Evolutionary conservation across 2,329 filamentous ascomycete species (phyloP).

Genomic region (Trichoderma arundinaceum): DNA sequence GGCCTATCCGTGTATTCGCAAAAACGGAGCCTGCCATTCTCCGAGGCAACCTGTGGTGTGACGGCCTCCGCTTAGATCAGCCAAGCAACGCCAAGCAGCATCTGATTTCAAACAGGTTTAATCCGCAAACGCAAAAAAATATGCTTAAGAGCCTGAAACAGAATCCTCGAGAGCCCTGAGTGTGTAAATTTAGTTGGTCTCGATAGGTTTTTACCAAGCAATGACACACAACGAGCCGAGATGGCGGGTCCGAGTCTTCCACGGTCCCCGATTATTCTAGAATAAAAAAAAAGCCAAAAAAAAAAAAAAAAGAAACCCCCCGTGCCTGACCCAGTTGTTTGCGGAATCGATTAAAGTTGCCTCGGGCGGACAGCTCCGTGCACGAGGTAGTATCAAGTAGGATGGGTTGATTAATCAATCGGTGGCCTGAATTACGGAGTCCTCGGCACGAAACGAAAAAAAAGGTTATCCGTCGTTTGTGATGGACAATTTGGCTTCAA

Average conservation of each 20-base stretch:
- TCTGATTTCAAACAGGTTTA: too few species aligned
- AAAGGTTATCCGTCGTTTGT: neutral
- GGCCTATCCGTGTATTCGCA: too few species aligned
- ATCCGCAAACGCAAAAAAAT: neutral
- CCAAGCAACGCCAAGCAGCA: too few species aligned
- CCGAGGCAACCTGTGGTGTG: too few species aligned
- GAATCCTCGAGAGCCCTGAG: neutral
- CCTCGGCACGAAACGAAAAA: conserved; percentile 8
- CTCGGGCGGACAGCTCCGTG: conserved; percentile 19
- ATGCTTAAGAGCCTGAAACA: neutral
- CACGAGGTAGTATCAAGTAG: neutral
- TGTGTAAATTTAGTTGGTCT: too few species aligned
- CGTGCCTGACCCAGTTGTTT: too few species aligned
- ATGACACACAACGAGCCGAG: neutral
- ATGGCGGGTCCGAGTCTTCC: neutral
- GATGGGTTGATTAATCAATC: neutral
- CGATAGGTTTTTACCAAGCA: too few species aligned
- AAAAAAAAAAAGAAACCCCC: neutral
- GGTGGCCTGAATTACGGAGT: conserved; percentile 15
- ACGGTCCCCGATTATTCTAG: conserved; percentile 9
- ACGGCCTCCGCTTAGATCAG: too few species aligned
- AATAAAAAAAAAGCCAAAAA: neutral
- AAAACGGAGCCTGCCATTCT: too few species aligned
- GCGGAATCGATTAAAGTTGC: neutral
- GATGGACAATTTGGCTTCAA: neutral